Evolutionary conservation across 148 eudicot genomes (phyloP), one percentile per base, ranked within the genome.

Genomic region (Pharnaceum exiguum): DNA sequence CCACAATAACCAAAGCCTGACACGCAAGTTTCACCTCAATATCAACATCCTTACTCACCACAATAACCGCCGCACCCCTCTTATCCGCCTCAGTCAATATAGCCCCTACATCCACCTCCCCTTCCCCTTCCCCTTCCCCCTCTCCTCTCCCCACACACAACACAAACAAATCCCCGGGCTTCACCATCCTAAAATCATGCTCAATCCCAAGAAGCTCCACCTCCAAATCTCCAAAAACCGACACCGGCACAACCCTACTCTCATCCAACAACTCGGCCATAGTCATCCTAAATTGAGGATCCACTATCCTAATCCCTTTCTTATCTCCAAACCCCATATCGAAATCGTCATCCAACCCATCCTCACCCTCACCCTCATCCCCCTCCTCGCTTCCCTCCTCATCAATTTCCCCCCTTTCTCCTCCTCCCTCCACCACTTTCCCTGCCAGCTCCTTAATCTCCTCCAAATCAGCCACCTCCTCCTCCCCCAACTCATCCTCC

Each of bases 1-100:
- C 96, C 5, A 94, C 86, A 54, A 94, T 73, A 40, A 94, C 99
- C 73, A 94, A 75, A 19, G 96, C 99, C 67, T 89, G 89, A 63
- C 99, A 89, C 10, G 87, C 95, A 27, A 89, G 61, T 21, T 89
- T 94, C 74, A 75, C 96, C 68, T 89, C 95, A 60, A 94, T 75
- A 63, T 86, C 96, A 55, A 89, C 77, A 79, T 94, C 99, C 64
- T 85, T 86, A 66, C 96, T 94, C 11, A 95, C 91, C 9, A 94
- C 99, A 66, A 89, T 89, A 5, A 96, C 99, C 30, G 84, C 91
- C 8, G 99, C 99, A 22, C 99, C 99, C 70, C 99, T 78, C 76
- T 94, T 94, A 69, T 82, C 91, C 10, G 95, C 91, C 89, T 89
- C 99, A 16, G 71, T 77, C 49, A 93, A 67, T n/a, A n/a, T n/a